phyloP scores from a whole-genome alignment of 352 stramenopile species.

The Phytophthora sp. region DNA sequence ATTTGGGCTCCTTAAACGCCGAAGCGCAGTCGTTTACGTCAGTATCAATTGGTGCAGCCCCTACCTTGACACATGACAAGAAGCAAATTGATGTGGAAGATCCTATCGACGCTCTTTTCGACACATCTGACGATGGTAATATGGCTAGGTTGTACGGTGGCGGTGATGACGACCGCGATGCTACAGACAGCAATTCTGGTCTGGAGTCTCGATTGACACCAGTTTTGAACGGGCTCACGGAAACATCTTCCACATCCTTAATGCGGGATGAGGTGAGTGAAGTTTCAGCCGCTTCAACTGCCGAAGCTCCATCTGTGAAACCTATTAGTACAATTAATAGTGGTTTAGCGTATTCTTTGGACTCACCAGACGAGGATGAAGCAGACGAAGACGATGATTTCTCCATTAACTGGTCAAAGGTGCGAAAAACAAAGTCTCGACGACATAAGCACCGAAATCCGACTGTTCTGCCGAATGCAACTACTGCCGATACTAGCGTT shows the following conservation, averaged over 20 bases:
- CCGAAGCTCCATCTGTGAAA: constrained; percentile 1
- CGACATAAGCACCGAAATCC: constrained; percentile 11
- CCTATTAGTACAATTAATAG: neutral
- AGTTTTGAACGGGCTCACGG: neutral
- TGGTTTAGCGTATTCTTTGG: neutral
- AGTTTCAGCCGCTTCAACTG: neutral
- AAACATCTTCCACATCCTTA: constrained; percentile 7
- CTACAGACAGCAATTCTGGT: neutral
- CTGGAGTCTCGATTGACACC: neutral
- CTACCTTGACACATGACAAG: neutral
- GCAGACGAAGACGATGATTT: constrained; percentile 46
- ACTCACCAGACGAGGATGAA: constrained; percentile 1
- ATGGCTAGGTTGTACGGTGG: constrained; percentile 37
- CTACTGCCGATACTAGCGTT: constrained; percentile 1
- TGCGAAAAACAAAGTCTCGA: constrained; percentile 39
- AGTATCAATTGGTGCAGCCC: constrained; percentile 16
- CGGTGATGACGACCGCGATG: neutral
- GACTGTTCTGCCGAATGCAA: constrained; percentile 1
- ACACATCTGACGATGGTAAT: constrained; percentile 52
- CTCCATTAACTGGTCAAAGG: constrained; percentile 49
- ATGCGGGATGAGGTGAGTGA: constrained; percentile 6
- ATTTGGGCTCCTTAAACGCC: neutral
- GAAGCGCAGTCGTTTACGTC: neutral
- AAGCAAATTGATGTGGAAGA: constrained; percentile 38
- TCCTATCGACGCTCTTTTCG: constrained; percentile 74